phyloP scores from a whole-genome alignment of 2,329 filamentous ascomycete genomes.

The Cercospora canescens region DNA sequence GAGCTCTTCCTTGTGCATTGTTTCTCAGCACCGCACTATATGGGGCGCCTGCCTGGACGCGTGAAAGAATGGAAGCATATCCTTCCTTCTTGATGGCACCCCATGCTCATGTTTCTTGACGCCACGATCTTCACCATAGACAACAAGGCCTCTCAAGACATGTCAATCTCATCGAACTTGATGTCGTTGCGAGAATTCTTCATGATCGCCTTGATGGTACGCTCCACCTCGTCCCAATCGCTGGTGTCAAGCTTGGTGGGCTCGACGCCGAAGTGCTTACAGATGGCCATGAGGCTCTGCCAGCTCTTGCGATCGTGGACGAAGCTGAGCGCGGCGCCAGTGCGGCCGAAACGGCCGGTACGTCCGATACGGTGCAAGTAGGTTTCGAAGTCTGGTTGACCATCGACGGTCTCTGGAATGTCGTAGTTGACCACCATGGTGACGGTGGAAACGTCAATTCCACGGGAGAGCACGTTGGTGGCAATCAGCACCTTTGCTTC shows the following conservation, averaged over 20 bases:
- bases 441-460: slow-evolving; percentile 88
- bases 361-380: slow-evolving; percentile 98
- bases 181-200: slow-evolving; percentile 51
- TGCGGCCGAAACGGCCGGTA: slow-evolving; percentile 93
- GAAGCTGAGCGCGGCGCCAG: slow-evolving; percentile 93
- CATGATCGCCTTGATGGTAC: slow-evolving; percentile 77
- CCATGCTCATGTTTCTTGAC: too few relatives aligned
- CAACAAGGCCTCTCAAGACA: slow-evolving; percentile 10
- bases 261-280: slow-evolving; percentile 75
- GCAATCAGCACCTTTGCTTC: slow-evolving; percentile 95
- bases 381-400: slow-evolving; percentile 82
- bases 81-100: background rate
- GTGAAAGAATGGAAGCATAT: background rate
- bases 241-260: slow-evolving; percentile 78
- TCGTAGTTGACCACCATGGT: slow-evolving; percentile 98
- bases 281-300: slow-evolving; percentile 76
- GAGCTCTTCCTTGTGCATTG: background rate
- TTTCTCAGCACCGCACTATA: background rate
- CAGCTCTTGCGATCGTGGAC: slow-evolving; percentile 85
- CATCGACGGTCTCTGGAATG: slow-evolving; percentile 57
- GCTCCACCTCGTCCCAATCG: slow-evolving; percentile 90
- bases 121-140: too few relatives aligned
- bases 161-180: slow-evolving; percentile 19
- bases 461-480: slow-evolving; percentile 92
- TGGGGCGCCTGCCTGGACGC: background rate